These are phyloP conservation scores for Boletus vinaceobasis DNA, from an alignment of 768 basidiomycete genomes.

Conservation along the genomic window DNA sequence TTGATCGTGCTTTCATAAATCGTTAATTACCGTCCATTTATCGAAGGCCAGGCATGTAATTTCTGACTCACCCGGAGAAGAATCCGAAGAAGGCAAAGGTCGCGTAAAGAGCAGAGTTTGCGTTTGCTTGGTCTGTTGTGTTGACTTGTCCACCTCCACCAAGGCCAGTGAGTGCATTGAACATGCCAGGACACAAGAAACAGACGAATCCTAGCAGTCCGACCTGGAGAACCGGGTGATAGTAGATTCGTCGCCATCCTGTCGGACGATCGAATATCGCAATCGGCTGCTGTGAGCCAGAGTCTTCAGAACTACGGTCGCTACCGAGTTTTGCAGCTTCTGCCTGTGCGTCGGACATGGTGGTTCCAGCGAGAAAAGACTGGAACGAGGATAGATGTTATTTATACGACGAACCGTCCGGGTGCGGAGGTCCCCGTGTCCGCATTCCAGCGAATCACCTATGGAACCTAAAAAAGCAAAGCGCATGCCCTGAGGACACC, in stretches of 20 bases:
- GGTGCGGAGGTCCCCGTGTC: background rate
- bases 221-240: constrained; percentile 45
- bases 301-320: constrained; percentile 17
- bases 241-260: constrained; percentile 54
- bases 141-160: constrained; percentile 79
- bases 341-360: constrained; percentile 21
- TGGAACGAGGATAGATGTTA: background rate
- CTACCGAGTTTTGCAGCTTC: constrained; percentile 19
- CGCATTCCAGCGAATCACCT: background rate
- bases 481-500: background rate
- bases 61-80: constrained; percentile 58
- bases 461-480: background rate
- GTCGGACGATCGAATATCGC: constrained; percentile 44
- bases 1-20: constrained; percentile 56
- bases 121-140: constrained; percentile 59
- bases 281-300: constrained; percentile 12
- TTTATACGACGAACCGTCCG: background rate
- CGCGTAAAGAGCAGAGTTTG: constrained; percentile 63
- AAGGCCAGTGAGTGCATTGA: constrained; percentile 76
- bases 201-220: constrained; percentile 60
- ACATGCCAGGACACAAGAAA: constrained; percentile 64
- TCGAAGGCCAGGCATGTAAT: background rate
- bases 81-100: constrained; percentile 61
- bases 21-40: background rate
- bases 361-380: background rate